Base-by-base conservation (phyloP, 2,329 filamentous ascomycete species). In the Penicillium sp. region DNA sequence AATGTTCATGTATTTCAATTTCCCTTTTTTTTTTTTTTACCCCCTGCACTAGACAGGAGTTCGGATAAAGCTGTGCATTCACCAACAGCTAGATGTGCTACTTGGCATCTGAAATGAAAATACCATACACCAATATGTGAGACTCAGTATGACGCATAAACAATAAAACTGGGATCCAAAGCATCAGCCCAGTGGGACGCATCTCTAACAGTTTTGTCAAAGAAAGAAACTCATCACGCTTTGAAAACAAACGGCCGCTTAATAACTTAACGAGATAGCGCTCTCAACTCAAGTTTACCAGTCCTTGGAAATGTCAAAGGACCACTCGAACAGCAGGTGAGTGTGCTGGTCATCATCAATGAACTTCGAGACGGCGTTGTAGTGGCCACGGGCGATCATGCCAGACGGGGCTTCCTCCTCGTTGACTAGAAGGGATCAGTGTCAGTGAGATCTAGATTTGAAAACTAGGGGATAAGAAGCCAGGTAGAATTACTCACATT, bases 241-340 rank as follows among this genome's bases (percentile, higher is more conserved):
- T 50, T 64, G 65, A 54, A 65, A 67, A 60, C 54, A 64, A 65
- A 58, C 55, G 54, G 50, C 58, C 60, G 63, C 64, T 64, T 48
- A 66, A 58, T 59, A 63, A 65, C 55, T 66, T 52, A 63, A 66
- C 57, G 54, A 55, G 58, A 53, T 53, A 53, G 53, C 53, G 13
- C 49, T 50, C 29, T 36, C 55, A 41, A 51, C 39, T 33, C 29
- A 43, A 44, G 54, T 58, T 61, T 73, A 75, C 94, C 94, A 97
- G 74, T 96, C 91, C 84, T 97, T 99, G 78, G 89, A 84, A 75
- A 99, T 96, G 72, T 97, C 90, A 71, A 99, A 97, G 60, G 88
- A 87, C 94, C 94, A 99, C 70, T 96, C 89, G 76, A 99, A 99
- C 73, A 88, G 83, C 62, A 99, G 82, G 77, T 99, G 92, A 63